Conservation (phyloP, 2,329 filamentous ascomycete species). For the Fusarium protoensiforme region DNA sequence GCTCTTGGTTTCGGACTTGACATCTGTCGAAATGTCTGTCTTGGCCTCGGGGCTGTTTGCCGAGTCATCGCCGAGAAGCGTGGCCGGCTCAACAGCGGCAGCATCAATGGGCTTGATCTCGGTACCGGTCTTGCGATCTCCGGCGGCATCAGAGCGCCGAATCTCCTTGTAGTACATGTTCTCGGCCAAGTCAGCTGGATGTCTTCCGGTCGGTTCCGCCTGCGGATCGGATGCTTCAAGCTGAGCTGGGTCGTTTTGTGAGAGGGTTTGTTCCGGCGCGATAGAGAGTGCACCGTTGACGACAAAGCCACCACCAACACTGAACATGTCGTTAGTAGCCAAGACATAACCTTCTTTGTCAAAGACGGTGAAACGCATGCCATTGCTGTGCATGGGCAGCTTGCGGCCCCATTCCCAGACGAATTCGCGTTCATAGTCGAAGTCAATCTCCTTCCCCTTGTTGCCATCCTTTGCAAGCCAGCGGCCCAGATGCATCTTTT, state of each 20-base stretch:
- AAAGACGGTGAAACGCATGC: conserved; percentile 63
- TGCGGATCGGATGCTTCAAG: conserved; percentile 15
- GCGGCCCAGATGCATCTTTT: conserved; percentile 57
- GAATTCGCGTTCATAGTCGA: conserved; percentile 61
- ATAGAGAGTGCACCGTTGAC: conserved; percentile 62
- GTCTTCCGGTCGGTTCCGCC: conserved; percentile 39
- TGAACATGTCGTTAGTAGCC: conserved; percentile 63
- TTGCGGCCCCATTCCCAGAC: conserved; percentile 64
- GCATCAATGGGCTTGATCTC: conserved; percentile 53
- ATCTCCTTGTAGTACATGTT: conserved; percentile 65
- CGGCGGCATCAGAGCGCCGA: conserved; percentile 57
- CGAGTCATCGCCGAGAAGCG: conserved; percentile 14
- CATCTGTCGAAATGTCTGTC: conserved; percentile 16
- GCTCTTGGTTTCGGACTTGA: conserved; percentile 29
- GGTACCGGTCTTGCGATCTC: conserved; percentile 56
- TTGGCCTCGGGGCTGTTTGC: neutral
- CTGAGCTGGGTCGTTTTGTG: conserved; percentile 19
- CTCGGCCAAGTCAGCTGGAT: conserved; percentile 61
- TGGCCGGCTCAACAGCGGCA: conserved; percentile 9
- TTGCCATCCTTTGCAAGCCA: conserved; percentile 50
- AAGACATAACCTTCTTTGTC: conserved; percentile 58
- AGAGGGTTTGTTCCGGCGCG: conserved; percentile 40
- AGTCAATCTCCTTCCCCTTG: conserved; percentile 57
- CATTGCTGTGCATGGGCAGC: conserved; percentile 63
- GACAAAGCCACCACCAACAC: conserved; percentile 63